A percentile compares a stretch with the other conserved stretches of the same genome.
phyloP scores from a whole-genome alignment of 1,139 yeast species.

The Kurtzmaniella quercitrusa region DNA sequence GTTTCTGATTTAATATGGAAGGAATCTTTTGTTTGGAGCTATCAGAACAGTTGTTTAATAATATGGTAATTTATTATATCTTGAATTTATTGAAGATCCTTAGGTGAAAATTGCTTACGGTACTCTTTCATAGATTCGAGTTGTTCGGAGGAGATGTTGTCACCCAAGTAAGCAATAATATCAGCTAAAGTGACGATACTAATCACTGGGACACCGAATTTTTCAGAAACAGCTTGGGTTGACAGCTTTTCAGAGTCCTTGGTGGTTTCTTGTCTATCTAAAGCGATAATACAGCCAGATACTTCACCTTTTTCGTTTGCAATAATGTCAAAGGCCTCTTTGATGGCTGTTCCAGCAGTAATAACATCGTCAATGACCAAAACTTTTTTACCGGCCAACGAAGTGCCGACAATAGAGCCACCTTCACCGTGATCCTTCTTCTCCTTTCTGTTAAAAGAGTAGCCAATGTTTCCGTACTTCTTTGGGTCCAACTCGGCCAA shows the following conservation, averaged over 20 bases:
- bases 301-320: slow-evolving; percentile 65
- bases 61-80: no score
- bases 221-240: slow-evolving; percentile 71
- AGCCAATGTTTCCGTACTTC: slow-evolving; percentile 60
- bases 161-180: slow-evolving; percentile 59
- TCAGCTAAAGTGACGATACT: slow-evolving; percentile 77
- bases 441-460: slow-evolving; percentile 83
- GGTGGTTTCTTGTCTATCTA: slow-evolving; percentile 92
- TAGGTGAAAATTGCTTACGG: slow-evolving; percentile 50
- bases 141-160: slow-evolving; percentile 52
- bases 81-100: slow-evolving; percentile 9
- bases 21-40: no score
- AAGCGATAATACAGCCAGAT: slow-evolving; percentile 83
- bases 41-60: no score
- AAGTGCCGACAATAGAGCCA: slow-evolving; percentile 86
- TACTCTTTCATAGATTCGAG: slow-evolving; percentile 56
- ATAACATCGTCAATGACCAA: slow-evolving; percentile 94
- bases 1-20: no score
- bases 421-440: slow-evolving; percentile 99
- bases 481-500: slow-evolving; percentile 86
- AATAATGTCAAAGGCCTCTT: slow-evolving; percentile 86
- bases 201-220: slow-evolving; percentile 75
- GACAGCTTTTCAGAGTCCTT: slow-evolving; percentile 67
- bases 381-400: slow-evolving; percentile 64
- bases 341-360: slow-evolving; percentile 98